phyloP scores from a whole-genome alignment of 2,329 filamentous ascomycete genomes.

The Apiospora malaysiana region DNA sequence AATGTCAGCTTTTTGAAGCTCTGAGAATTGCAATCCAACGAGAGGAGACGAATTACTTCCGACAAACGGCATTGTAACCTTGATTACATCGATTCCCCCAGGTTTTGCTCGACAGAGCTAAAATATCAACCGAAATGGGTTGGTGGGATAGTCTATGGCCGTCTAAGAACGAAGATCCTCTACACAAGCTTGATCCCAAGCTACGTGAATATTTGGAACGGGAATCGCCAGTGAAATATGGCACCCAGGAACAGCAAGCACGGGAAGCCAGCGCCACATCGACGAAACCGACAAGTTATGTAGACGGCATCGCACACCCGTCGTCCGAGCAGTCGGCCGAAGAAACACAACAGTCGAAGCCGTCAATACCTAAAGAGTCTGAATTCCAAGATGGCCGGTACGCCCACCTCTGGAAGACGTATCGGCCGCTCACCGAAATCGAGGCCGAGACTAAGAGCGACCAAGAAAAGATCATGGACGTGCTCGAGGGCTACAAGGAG shows the following conservation, averaged over 20 bases:
- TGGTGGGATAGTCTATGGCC: slow-evolving; percentile 62
- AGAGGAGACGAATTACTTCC: background rate
- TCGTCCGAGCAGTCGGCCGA: slow-evolving; percentile 20
- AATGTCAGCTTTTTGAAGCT: slow-evolving; percentile 10
- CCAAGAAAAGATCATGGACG: slow-evolving; percentile 79
- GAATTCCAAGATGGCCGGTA: slow-evolving; percentile 67
- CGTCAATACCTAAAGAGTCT: slow-evolving; percentile 54
- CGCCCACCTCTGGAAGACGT: slow-evolving; percentile 92
- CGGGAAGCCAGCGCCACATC: slow-evolving; percentile 25
- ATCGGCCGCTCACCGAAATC: slow-evolving; percentile 74
- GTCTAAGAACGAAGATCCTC: slow-evolving; percentile 63
- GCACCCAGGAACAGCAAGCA: slow-evolving; percentile 32
- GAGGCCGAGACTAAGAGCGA: slow-evolving; percentile 74
- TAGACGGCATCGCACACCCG: slow-evolving; percentile 20
- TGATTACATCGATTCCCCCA: background rate
- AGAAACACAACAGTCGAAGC: slow-evolving; percentile 23
- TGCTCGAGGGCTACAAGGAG: slow-evolving; percentile 84
- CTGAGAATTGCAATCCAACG: background rate
- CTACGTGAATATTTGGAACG: slow-evolving; percentile 84
- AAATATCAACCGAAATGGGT: slow-evolving; percentile 50
- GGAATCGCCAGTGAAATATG: slow-evolving; percentile 78
- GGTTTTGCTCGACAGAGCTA: background rate
- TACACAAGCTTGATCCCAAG: slow-evolving; percentile 79
- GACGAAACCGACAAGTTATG: slow-evolving; percentile 23
- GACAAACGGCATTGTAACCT: background rate